Evolutionary conservation across 2,329 filamentous ascomycete genomes (phyloP), one percentile per base, ranked within the genome.

Genomic region (Fusarium sterilihyphosum): DNA sequence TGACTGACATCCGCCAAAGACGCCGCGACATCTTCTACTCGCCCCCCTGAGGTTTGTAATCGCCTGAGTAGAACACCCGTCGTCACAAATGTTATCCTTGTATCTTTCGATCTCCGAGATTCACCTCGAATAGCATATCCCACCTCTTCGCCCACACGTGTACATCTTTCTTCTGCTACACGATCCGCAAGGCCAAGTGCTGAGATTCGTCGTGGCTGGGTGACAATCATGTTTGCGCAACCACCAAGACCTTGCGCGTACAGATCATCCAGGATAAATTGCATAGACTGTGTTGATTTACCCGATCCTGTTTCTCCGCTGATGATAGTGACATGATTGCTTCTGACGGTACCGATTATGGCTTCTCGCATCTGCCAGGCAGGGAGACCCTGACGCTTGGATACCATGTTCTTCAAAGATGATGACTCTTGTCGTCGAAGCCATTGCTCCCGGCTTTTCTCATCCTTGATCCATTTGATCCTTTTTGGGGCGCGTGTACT

Each of bases 51-150:
- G 1, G 94, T 96, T 83, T 99, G 96, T n/a, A 99, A 87, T 18
- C 95, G 91, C 70, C 96, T 93, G n/a, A 93, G 88, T 66, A 99
- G 86, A 43, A 99, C 95, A 88, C 96, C 96, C 81, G 99, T 97
- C 0, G 96, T 99, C 94, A 99, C 98, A 84, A 98, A 99, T 80
- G 99, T 99, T 81, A 99, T 90, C 12, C 94, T 93, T 1, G 96
- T 99, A 61, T 94, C 92, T 43, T 91, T 86, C 49, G 91, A 90
- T 5, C 93, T 91, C 0, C 92, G 95, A 50, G 93, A 94, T 80
- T 99, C 96, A 75, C 98, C 99, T 31, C 97, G 92, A 78, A 99
- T 98, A 80, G 95, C 96, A 81, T 98, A 97, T 31, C 95, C 95
- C 41, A 98, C 94, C 80, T 97, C 93, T 68, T 93, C 92, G 3